Base-by-base conservation (phyloP, 1,284 basidiomycete genomes). In the Sporisorium sorghi region DNA sequence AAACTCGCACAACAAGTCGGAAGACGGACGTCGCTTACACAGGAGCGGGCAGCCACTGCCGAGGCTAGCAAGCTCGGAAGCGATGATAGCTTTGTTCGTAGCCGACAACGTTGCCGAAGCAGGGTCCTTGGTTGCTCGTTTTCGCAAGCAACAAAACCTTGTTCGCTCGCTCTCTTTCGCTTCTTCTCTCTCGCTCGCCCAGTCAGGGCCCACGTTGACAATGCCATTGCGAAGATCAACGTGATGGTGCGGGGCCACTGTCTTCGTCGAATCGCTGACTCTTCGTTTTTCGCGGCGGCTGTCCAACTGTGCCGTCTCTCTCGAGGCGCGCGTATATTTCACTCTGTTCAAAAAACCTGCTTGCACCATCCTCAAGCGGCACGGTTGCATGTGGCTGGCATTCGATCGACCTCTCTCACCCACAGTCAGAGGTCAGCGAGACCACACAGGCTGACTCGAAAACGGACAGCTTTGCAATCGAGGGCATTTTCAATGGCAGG, bases 1-100 rank as follows among this genome's bases (percentile, higher is more conserved):
- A 54, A 32, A 30, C 21, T 11, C 52, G 28, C 28, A 42, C n/a
- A 8, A 43, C 5, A 17, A 30, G 35, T 49, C 50, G 55, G 61
- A 30, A 64, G 32, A 64, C 44, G 61, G 55, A 47, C 43, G 42
- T 58, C 33, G 47, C 59, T 56, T 33, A 26, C n/a, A n/a, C n/a
- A n/a, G 21, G 23, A 19, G 43, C 3, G 28, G 26, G 24, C 3
- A 6, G 4, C 5, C 17, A 28, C 39, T 50, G 47, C 59, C 59
- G 59, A 62, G 33, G 30, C 23, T 23, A 42, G n/a, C 4, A 35
- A 55, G 52, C 59, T 61, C 52, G 19, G 10, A 21, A 7, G n/a
- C 9, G 21, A 9, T 26, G 33, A 21, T 40, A 2, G 2, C 14
- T 19, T 11, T 35, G 30, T 19, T 46, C 44, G 12, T 33, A 48